Conservation (phyloP, 2,329 filamentous ascomycete species). For the Teratosphaeria nubilosa region DNA sequence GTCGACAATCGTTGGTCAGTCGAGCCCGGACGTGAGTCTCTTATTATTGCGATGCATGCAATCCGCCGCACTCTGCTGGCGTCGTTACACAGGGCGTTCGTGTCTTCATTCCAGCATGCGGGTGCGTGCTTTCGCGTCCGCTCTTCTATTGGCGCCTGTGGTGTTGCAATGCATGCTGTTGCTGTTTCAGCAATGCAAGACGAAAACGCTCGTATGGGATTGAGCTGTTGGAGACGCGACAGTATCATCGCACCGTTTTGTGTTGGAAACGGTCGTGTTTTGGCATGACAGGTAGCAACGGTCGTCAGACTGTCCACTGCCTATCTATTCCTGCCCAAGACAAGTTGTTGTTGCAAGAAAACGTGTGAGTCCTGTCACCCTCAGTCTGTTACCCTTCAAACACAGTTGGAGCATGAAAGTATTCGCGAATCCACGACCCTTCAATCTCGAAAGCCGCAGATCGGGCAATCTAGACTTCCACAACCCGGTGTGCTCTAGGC, state of each 20-base stretch:
- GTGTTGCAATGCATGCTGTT: slow-evolving; percentile 12
- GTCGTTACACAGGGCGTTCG: slow-evolving; percentile 13
- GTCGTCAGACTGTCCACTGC: not conserved
- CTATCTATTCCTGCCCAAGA: not conserved
- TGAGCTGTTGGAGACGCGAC: not conserved
- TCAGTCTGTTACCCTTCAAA: not conserved
- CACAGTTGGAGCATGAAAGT: not conserved
- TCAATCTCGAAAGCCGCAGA: not conserved
- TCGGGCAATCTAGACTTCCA: not conserved
- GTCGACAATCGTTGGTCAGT: slow-evolving; percentile 3
- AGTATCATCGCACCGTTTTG: not conserved
- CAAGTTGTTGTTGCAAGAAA: not conserved
- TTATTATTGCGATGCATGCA: slow-evolving; percentile 2
- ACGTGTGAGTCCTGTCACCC: not conserved
- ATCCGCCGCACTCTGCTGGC: slow-evolving; percentile 4
- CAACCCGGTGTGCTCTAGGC: not conserved
- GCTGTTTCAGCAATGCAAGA: slow-evolving; percentile 13
- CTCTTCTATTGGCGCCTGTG: slow-evolving; percentile 5
- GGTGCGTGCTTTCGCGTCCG: slow-evolving; percentile 7
- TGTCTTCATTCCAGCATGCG: slow-evolving; percentile 15
- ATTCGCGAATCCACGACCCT: not conserved
- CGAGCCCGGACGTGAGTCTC: slow-evolving; percentile 1
- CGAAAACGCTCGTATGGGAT: slow-evolving; percentile 9
- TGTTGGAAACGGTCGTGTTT: not conserved
- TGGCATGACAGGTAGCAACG: not conserved